Evolutionary conservation across 352 stramenopile species (phyloP).

Genomic region (Phytophthora sp.): DNA sequence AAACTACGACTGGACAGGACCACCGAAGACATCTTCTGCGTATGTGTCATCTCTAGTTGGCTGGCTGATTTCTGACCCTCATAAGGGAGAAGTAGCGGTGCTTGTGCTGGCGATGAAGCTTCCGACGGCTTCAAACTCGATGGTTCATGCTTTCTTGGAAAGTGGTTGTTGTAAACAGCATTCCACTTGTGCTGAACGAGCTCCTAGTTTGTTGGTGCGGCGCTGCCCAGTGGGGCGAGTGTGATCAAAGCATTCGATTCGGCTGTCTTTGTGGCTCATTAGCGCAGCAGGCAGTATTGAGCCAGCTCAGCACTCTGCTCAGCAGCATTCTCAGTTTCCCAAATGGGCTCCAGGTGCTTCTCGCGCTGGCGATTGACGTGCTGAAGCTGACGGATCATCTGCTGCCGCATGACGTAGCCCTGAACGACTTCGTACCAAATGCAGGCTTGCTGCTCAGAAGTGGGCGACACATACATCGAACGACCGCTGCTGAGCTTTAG

Average conservation of each 20-base stretch:
- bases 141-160: not conserved
- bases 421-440: conserved; percentile 71
- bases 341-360: conserved; percentile 49
- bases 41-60: not conserved
- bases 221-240: not conserved
- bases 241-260: not conserved
- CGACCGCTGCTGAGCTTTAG: conserved; percentile 56
- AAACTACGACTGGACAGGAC: not conserved
- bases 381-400: conserved; percentile 44
- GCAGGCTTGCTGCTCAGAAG: conserved; percentile 59
- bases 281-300: conserved; percentile 27
- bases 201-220: not conserved
- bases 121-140: conserved; percentile 37
- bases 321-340: conserved; percentile 40
- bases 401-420: conserved; percentile 47
- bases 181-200: conserved; percentile 15
- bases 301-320: conserved; percentile 21
- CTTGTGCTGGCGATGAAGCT: conserved; percentile 22
- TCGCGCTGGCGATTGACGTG: conserved; percentile 46
- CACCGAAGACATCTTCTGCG: conserved; percentile 1
- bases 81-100: not conserved
- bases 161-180: conserved; percentile 10
- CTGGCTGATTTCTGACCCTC: not conserved
- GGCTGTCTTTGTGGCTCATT: not conserved
- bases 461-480: conserved; percentile 51